Evolutionary conservation across 306 rosid genomes (phyloP).

Genomic region (Vicia villosa): DNA sequence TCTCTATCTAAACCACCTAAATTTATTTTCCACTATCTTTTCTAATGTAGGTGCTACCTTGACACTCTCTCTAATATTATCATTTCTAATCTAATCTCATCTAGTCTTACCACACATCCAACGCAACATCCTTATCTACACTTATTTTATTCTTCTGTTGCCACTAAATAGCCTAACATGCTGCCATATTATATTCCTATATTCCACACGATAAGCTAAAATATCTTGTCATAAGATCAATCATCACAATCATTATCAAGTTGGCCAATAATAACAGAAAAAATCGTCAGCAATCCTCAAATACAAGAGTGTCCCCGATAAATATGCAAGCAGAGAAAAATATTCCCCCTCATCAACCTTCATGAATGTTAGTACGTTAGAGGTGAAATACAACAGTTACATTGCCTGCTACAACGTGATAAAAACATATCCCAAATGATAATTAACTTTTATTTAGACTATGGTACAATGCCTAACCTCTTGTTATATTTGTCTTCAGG

Average conservation of each 20-base stretch:
- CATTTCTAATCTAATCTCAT: too few relatives aligned
- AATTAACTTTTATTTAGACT: not conserved
- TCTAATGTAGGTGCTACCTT: too few relatives aligned
- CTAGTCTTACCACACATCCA: too few relatives aligned
- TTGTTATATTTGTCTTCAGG: conserved; percentile 70
- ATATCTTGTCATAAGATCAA: not conserved
- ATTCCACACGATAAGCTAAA: conserved; percentile 20
- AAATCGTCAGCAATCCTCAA: not conserved
- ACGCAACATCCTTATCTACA: too few relatives aligned
- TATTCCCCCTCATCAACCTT: not conserved
- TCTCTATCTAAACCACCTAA: too few relatives aligned
- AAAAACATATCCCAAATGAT: conserved; percentile 6
- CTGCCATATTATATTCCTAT: conserved; percentile 6
- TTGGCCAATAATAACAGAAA: conserved; percentile 1
- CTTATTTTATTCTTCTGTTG: too few relatives aligned
- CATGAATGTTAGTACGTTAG: not conserved
- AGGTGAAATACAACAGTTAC: conserved; percentile 21
- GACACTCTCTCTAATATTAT: too few relatives aligned
- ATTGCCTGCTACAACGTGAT: conserved; percentile 27
- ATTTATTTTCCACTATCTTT: too few relatives aligned
- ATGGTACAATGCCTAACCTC: conserved; percentile 58
- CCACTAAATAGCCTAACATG: too few relatives aligned
- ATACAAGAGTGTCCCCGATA: not conserved
- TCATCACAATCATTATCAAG: conserved; percentile 9
- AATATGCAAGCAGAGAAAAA: conserved; percentile 30